Evolutionary conservation across 371 early-diverging fungal species (phyloP).

Genomic region (Rhizopus microsporus): DNA sequence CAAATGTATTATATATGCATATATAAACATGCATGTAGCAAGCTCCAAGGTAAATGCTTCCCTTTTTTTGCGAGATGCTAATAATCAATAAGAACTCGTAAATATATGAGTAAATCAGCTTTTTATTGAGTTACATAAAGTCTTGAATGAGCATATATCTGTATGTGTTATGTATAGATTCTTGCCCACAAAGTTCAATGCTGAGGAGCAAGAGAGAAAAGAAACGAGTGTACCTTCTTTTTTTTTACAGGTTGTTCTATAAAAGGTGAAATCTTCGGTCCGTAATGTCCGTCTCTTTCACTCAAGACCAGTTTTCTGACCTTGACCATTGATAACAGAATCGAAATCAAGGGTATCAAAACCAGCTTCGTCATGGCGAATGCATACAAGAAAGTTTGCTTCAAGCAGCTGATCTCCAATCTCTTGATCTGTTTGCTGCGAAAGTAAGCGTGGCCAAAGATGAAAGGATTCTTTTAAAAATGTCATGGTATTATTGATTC

Average conservation of each 20-base stretch:
- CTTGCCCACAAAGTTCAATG: too few relatives aligned
- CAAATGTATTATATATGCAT: too few relatives aligned
- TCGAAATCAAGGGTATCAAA: constrained; percentile 25
- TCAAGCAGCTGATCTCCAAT: constrained; percentile 4
- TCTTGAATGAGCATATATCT: too few relatives aligned
- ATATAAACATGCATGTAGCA: too few relatives aligned
- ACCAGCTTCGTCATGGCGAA: background rate
- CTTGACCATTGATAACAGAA: constrained; percentile 23
- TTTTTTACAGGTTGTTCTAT: background rate
- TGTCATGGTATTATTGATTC: constrained; percentile 10
- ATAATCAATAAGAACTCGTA: too few relatives aligned
- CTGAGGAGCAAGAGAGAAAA: background rate
- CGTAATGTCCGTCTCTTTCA: constrained; percentile 17
- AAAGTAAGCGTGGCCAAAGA: constrained; percentile 20
- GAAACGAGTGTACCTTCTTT: background rate
- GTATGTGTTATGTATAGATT: too few relatives aligned
- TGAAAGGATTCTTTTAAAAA: constrained; percentile 13
- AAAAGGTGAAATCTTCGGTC: constrained; percentile 15
- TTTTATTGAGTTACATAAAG: too few relatives aligned
- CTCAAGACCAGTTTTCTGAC: constrained; percentile 28
- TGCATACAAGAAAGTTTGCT: constrained; percentile 9
- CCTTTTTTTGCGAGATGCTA: too few relatives aligned
- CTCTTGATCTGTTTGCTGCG: constrained; percentile 17
- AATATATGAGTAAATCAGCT: too few relatives aligned
- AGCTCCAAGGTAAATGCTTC: too few relatives aligned